These are phyloP conservation scores for Phaseolus lunatus DNA, from an alignment of 306 rosid genomes.

Conservation along the genomic window DNA sequence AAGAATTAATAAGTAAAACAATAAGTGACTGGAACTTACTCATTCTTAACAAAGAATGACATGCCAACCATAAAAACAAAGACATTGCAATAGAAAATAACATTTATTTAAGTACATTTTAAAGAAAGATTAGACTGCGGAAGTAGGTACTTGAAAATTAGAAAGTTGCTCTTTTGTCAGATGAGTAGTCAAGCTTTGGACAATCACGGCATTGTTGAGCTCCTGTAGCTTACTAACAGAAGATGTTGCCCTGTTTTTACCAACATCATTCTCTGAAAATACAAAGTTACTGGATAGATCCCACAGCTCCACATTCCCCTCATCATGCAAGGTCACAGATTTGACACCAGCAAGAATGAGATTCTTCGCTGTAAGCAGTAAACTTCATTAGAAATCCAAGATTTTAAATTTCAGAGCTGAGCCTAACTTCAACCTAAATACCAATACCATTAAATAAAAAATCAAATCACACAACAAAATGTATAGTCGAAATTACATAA, in stretches of 20 bases:
- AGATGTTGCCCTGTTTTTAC: slow-evolving; percentile 80
- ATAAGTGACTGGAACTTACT: neutral
- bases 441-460: neutral
- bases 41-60: neutral
- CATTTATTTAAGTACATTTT: neutral
- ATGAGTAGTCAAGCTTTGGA: slow-evolving; percentile 59
- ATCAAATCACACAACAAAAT: neutral
- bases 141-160: slow-evolving; percentile 64
- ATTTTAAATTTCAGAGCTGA: neutral
- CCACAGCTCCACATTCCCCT: slow-evolving; percentile 80
- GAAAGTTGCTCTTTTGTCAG: slow-evolving; percentile 76
- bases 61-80: neutral
- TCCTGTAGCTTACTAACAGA: slow-evolving; percentile 90
- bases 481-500: neutral
- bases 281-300: slow-evolving; percentile 81
- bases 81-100: neutral
- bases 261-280: slow-evolving; percentile 72
- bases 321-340: slow-evolving; percentile 91
- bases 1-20: neutral
- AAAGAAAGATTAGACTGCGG: neutral
- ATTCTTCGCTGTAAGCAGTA: slow-evolving; percentile 81
- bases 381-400: slow-evolving; percentile 34
- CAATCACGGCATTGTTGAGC: slow-evolving; percentile 86
- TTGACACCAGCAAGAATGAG: slow-evolving; percentile 94
- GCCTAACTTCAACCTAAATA: slow-evolving; percentile 12